Conservation (phyloP, 2,329 filamentous ascomycete species). For the Exophiala bonariae region DNA sequence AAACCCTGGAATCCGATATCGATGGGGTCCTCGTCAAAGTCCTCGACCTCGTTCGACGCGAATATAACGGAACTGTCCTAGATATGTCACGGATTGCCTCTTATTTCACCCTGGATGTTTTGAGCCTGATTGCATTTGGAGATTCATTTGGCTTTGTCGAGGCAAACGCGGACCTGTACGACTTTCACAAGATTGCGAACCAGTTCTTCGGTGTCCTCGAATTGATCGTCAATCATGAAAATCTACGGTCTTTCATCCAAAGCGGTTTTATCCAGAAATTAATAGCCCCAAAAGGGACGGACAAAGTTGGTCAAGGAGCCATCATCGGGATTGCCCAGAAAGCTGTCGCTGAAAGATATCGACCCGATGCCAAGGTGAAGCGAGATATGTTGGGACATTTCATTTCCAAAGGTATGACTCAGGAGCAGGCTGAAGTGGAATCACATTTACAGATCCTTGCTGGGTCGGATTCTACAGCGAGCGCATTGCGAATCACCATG, state of each 20-base stretch:
- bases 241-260: conserved; percentile 3
- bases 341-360: conserved; percentile 25
- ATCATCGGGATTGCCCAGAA: conserved; percentile 16
- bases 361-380: conserved; percentile 7
- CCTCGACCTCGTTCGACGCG: conserved; percentile 13
- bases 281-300: conserved; percentile 14
- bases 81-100: conserved; percentile 12
- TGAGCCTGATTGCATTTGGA: conserved; percentile 17
- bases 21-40: conserved; percentile 10
- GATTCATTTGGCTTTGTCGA: conserved; percentile 17
- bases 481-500: conserved; percentile 12
- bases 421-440: conserved; percentile 9
- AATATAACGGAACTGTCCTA: conserved; percentile 1
- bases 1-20: conserved; percentile 17
- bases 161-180: conserved; percentile 11
- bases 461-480: conserved; percentile 17
- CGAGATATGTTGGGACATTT: conserved; percentile 33
- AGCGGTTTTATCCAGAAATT: conserved; percentile 11
- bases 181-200: conserved; percentile 1
- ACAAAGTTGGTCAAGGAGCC: conserved; percentile 15
- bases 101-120: conserved; percentile 19
- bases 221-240: conserved; percentile 9
- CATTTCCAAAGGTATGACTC: conserved; percentile 26
- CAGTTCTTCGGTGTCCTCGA: conserved; percentile 20
- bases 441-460: conserved; percentile 13